Evolutionary conservation across 2,329 filamentous ascomycete genomes (phyloP).

Genomic region (Diplodia intermedia): DNA sequence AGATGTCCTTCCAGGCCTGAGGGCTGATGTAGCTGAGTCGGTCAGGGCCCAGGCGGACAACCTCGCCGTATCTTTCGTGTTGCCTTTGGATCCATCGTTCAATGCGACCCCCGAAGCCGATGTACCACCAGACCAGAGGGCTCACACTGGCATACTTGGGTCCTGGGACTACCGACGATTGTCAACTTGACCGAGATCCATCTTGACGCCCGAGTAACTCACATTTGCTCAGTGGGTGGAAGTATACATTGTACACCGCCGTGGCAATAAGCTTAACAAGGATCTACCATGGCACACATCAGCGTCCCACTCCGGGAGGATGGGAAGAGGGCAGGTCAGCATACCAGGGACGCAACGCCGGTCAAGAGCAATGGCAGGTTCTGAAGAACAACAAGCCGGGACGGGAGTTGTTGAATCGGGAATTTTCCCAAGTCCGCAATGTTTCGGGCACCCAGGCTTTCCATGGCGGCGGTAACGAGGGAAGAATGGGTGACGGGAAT

Average conservation of each 20-base stretch:
- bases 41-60: constrained; percentile 30
- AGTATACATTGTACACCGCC: constrained; percentile 50
- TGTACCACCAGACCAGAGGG: constrained; percentile 43
- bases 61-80: constrained; percentile 30
- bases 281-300: neutral
- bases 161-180: constrained; percentile 44
- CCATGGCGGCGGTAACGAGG: constrained; percentile 1
- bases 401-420: neutral
- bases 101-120: constrained; percentile 41
- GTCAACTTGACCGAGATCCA: neutral
- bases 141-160: constrained; percentile 46
- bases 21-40: constrained; percentile 28
- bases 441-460: neutral
- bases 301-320: neutral
- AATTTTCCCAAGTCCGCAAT: neutral
- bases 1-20: constrained; percentile 33
- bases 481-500: neutral
- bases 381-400: neutral
- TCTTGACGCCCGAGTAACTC: neutral
- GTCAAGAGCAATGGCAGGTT: neutral
- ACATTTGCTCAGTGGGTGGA: constrained; percentile 52
- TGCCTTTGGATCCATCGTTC: constrained; percentile 38
- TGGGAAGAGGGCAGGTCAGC: neutral
- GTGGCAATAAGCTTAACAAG: neutral
- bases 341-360: neutral